Base-by-base conservation (phyloP, 148 eudicot genomes). In the Rhododendron simsii region DNA sequence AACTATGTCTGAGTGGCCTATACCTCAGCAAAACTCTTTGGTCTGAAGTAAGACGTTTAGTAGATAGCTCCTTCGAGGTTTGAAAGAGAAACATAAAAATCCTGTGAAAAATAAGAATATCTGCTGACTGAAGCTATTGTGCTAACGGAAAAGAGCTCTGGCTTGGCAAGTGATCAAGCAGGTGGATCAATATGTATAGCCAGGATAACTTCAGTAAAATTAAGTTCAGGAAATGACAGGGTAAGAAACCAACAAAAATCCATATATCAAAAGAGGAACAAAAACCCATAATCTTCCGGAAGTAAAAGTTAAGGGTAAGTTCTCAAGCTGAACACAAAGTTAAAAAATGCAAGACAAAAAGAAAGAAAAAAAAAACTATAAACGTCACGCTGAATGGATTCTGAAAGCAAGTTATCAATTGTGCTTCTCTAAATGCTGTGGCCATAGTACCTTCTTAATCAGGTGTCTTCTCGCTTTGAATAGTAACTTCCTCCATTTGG, bases 51-150 rank as follows among this genome's bases (percentile, higher is more conserved):
- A 97, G 96, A 83, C 98, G 94, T 87, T 97, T 95, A 73, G 95
- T 93, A 16, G 99, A 94, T 87, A 97, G 87, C 91, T 94, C 98
- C 94, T 97, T 97, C 89, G 94, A 84, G 53, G 92, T 91, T 85
- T 98, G 96, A 53, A 95, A 97, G 83, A 97, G 98, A 87, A 94
- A 94, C 93, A 94, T 90, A 87, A 94, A 94, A 80, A 95, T 95
- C 91, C 99, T 94, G 85, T 94, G 98, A 41, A 98, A 97, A 63
- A 94, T 89, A 86, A 95, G 96, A 83, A 89, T 87, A 89, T 95
- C 98, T 81, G 94, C 98, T 57, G 95, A 85, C 85, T 92, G 99
- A 89, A 97, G 96, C 86, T 92, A 96, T 88, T 95, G 99, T n/a
- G 98, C 98, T 87, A 95, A 83, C 86, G 33, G 95, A 91, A 89